A percentile compares a stretch with the other conserved stretches of the same genome.
phyloP scores from a whole-genome alignment of 2,329 filamentous ascomycete genomes.

The Ramularia endophylla region DNA sequence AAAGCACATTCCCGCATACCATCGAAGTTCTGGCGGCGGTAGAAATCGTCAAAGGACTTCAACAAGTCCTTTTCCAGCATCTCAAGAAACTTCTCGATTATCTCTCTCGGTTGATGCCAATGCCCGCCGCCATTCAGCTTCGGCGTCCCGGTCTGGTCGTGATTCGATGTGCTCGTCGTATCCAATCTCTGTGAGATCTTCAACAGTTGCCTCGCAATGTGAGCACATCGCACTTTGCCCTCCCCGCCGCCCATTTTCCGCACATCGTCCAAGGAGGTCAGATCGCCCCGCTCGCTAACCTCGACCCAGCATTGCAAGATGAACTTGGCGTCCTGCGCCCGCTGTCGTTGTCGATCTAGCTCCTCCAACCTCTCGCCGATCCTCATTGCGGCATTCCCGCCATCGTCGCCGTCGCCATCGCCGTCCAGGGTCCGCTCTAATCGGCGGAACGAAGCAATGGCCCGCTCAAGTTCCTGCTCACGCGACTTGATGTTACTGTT shows the following conservation, averaged over 20 bases:
- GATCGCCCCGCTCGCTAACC: conserved; percentile 80
- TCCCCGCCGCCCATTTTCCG: conserved; percentile 78
- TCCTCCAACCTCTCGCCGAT: conserved; percentile 93
- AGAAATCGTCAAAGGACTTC: conserved; percentile 96
- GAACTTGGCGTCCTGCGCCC: conserved; percentile 90
- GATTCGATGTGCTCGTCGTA: conserved; percentile 44
- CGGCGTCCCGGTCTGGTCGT: conserved; percentile 21
- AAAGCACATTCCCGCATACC: conserved; percentile 97
- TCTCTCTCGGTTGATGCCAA: conserved; percentile 56
- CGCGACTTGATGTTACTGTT: conserved; percentile 83
- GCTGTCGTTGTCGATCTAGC: conserved; percentile 81
- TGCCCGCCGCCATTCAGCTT: conserved; percentile 44
- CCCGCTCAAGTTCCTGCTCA: conserved; percentile 82
- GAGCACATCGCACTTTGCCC: conserved; percentile 87
- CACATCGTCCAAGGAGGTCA: conserved; percentile 83
- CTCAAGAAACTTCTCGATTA: conserved; percentile 95
- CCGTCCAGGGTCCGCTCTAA: conserved; percentile 71
- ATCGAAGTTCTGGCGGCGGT: conserved; percentile 89
- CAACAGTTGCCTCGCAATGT: conserved; percentile 88
- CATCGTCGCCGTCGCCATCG: conserved; percentile 48
- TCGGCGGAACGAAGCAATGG: conserved; percentile 85
- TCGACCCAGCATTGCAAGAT: conserved; percentile 96
- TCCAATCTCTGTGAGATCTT: conserved; percentile 91
- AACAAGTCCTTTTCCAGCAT: conserved; percentile 91
- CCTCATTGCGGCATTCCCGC: conserved; percentile 86